Evolutionary conservation across 148 eudicot genomes (phyloP).

Genomic region (Selenicereus undatus): DNA sequence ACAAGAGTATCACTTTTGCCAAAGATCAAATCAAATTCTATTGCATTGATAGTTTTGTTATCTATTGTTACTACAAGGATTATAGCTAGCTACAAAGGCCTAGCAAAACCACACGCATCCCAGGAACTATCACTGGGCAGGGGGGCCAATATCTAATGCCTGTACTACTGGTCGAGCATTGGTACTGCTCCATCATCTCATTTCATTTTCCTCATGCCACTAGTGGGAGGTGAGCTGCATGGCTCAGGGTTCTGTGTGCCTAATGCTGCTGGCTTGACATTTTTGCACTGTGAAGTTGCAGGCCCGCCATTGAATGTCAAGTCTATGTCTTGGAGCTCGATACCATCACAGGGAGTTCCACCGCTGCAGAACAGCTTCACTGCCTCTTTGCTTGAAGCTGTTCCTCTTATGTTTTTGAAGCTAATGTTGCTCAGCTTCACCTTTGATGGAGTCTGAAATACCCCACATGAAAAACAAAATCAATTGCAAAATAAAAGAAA

Average conservation of each 20-base stretch:
- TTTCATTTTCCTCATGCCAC: background rate
- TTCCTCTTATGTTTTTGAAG: conserved; percentile 41
- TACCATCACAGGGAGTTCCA: conserved; percentile 34
- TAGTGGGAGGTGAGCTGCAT: background rate
- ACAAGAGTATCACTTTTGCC: background rate
- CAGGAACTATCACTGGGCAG: background rate
- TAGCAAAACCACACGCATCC: conserved; percentile 6
- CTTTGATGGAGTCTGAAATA: conserved; percentile 35
- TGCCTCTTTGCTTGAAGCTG: conserved; percentile 29
- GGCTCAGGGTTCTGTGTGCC: conserved; percentile 31
- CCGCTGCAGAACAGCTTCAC: conserved; percentile 44
- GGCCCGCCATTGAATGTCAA: conserved; percentile 36
- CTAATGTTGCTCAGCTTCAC: conserved; percentile 48
- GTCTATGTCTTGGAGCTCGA: conserved; percentile 43
- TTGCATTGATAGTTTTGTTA: background rate
- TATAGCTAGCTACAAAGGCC: background rate
- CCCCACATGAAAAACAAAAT: background rate
- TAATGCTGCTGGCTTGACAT: conserved; percentile 31
- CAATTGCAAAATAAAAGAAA: background rate
- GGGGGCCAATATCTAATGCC: background rate
- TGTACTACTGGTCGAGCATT: background rate
- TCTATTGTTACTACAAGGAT: background rate
- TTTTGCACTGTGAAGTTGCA: conserved; percentile 29
- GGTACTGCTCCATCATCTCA: background rate
- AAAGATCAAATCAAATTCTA: background rate